phyloP scores from a whole-genome alignment of 805 yeast species.

The Suhomyces xylopsoci region DNA sequence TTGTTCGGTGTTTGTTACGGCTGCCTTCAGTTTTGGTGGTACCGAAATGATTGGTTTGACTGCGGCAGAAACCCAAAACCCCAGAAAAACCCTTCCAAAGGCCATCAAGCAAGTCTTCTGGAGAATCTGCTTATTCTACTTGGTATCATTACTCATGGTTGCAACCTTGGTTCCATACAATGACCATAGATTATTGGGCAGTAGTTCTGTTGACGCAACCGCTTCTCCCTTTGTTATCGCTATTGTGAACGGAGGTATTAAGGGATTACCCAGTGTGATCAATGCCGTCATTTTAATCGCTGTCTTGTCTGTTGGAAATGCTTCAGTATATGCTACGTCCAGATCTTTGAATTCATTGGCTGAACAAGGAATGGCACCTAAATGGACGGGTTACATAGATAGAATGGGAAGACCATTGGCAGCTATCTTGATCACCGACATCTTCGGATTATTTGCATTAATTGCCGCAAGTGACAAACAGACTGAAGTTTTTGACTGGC shows the following conservation, averaged over 20 bases:
- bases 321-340: constrained; percentile 64
- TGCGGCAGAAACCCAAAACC: constrained; percentile 38
- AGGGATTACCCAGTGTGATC: constrained; percentile 60
- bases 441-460: constrained; percentile 60
- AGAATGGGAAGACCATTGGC: constrained; percentile 64
- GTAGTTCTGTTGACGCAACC: constrained; percentile 52
- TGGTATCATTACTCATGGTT: constrained; percentile 23
- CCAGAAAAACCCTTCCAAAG: constrained; percentile 33
- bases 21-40: constrained; percentile 40
- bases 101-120: constrained; percentile 42
- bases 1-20: constrained; percentile 36
- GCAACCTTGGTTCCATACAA: constrained; percentile 21
- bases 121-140: constrained; percentile 38
- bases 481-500: constrained; percentile 60
- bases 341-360: constrained; percentile 63
- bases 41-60: constrained; percentile 40
- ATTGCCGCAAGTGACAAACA: constrained; percentile 52
- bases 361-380: constrained; percentile 62
- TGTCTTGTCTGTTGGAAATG: constrained; percentile 69
- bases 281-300: constrained; percentile 67
- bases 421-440: constrained; percentile 48
- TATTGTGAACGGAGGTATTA: constrained; percentile 57
- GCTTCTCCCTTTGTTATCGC: constrained; percentile 82
- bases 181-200: constrained; percentile 31
- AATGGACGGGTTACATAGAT: constrained; percentile 56